phyloP scores from a whole-genome alignment of 75 land plant genomes.

The Pinus albicaulis region DNA sequence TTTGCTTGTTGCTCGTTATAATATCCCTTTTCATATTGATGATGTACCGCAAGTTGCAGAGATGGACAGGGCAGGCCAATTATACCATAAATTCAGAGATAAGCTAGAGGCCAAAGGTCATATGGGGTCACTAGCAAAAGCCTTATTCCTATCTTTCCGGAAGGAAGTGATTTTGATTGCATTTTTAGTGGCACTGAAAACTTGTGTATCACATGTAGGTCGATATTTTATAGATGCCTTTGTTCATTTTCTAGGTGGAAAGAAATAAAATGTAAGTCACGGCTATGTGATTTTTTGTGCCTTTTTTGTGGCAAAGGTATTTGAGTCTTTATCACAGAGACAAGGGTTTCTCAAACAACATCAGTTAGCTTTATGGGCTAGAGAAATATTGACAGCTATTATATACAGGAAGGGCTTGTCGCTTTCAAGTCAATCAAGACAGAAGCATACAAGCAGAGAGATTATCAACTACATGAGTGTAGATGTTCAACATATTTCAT shows the following conservation, averaged over 20 bases:
- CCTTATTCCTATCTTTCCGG: constrained; percentile 25
- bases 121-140: constrained; percentile 22
- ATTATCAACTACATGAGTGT: constrained; percentile 44
- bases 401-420: constrained; percentile 19
- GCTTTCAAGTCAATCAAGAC: background rate
- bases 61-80: constrained; percentile 31
- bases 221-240: constrained; percentile 58
- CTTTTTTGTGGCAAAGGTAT: no score
- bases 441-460: constrained; percentile 7
- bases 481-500: background rate
- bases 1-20: constrained; percentile 43
- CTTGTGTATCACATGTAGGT: constrained; percentile 55
- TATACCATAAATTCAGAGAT: constrained; percentile 32
- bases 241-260: constrained; percentile 25
- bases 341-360: no score
- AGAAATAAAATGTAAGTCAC: constrained; percentile 12
- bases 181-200: constrained; percentile 23
- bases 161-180: constrained; percentile 31
- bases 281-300: no score
- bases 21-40: constrained; percentile 44
- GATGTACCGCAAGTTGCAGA: constrained; percentile 65
- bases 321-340: no score
- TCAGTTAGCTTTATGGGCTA: no score
- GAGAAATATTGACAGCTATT: no score
- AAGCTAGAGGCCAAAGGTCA: constrained; percentile 27